Conservation (phyloP, 2,329 filamentous ascomycete species). For the Metarhizium brunneum region DNA sequence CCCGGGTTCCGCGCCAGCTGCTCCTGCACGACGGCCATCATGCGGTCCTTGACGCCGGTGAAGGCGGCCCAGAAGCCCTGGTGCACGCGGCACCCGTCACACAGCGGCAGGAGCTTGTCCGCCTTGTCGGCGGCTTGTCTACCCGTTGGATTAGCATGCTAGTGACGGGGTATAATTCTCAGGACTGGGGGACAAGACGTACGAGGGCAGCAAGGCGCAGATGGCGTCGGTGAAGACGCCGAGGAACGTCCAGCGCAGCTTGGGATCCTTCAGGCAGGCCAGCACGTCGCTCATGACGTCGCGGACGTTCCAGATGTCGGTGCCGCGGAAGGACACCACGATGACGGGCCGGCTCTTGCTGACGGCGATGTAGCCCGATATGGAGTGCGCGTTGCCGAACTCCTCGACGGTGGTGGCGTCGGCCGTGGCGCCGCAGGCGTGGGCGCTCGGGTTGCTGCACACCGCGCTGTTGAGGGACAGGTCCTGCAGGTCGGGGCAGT, state of each 20-base stretch:
- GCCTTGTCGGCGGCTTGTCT: not conserved
- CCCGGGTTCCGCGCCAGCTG: not conserved
- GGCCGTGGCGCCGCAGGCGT: not conserved
- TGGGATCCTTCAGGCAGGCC: not conserved
- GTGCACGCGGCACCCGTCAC: not conserved
- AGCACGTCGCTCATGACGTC: not conserved
- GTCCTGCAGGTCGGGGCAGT: not conserved
- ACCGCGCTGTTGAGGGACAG: not conserved
- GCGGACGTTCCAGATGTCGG: not conserved
- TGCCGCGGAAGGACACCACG: not conserved
- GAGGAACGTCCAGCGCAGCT: not conserved
- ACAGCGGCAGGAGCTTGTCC: not conserved
- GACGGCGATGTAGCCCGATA: not conserved
- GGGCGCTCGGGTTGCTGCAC: not conserved
- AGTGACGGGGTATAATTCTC: not conserved
- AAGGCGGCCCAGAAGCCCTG: conserved; percentile 1
- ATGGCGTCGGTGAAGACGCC: not conserved
- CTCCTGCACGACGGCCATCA: not conserved
- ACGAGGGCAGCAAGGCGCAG: not conserved
- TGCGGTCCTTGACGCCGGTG: not conserved
- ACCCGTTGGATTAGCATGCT: too few relatives aligned
- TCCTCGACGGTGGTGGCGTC: not conserved
- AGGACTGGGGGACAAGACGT: not conserved
- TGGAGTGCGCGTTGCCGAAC: not conserved
- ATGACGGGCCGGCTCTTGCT: not conserved